These are phyloP conservation scores for Rutidosis leptorrhynchoides DNA, from an alignment of 129 eudicot genomes.

Conservation along the genomic window DNA sequence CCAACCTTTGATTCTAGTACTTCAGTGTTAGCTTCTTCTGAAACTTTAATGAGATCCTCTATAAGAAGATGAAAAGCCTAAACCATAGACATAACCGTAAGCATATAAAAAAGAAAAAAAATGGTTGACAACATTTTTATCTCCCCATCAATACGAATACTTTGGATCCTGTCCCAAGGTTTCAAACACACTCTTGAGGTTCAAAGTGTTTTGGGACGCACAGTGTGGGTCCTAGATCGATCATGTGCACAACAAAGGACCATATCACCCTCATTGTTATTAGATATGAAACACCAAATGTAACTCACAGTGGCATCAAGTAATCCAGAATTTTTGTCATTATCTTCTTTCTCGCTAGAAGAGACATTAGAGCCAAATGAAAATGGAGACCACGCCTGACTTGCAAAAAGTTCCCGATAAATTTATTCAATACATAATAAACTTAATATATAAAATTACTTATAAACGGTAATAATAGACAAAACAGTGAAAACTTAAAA, in stretches of 20 bases:
- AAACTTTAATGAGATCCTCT: slow-evolving; percentile 47
- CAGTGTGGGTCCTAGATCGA: not conserved
- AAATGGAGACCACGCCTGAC: slow-evolving; percentile 94
- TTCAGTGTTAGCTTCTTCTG: slow-evolving; percentile 32
- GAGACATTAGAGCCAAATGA: slow-evolving; percentile 42
- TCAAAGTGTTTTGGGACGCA: too few species aligned
- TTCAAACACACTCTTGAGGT: not conserved
- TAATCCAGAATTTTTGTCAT: slow-evolving; percentile 33
- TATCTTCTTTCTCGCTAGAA: slow-evolving; percentile 36
- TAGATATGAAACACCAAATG: not conserved
- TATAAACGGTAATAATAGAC: not conserved
- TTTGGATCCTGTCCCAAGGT: not conserved
- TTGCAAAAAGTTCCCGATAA: slow-evolving; percentile 17
- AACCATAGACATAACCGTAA: slow-evolving; percentile 23
- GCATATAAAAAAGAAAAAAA: not conserved
- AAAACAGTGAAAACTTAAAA: not conserved
- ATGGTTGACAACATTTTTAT: not conserved
- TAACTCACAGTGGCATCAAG: slow-evolving; percentile 65
- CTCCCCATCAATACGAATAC: not conserved
- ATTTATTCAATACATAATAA: slow-evolving; percentile 10
- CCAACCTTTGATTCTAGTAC: slow-evolving; percentile 42
- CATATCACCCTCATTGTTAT: not conserved
- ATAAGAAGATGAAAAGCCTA: slow-evolving; percentile 72
- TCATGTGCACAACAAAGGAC: not conserved
- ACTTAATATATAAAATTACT: not conserved